These are phyloP conservation scores for Geotrichum ghanense DNA, from an alignment of 805 yeast species.

Conservation along the genomic window DNA sequence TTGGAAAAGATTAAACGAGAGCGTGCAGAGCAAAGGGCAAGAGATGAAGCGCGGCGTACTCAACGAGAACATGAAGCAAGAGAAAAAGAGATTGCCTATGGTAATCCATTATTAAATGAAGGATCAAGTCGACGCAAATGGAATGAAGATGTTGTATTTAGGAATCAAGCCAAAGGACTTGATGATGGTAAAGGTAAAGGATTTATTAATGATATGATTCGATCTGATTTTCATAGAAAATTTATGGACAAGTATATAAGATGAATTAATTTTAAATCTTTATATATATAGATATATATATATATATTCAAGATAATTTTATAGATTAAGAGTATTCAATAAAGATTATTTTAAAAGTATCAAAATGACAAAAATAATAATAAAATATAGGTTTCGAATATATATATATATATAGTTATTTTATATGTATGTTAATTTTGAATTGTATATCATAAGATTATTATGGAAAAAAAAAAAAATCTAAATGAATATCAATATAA, in stretches of 20 bases:
- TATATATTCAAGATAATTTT: too few relatives aligned
- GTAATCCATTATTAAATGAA: constrained; percentile 24
- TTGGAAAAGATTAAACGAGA: constrained; percentile 26
- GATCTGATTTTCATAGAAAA: constrained; percentile 28
- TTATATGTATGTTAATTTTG: too few relatives aligned
- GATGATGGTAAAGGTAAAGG: constrained; percentile 16
- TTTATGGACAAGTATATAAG: constrained; percentile 26
- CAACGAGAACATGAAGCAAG: constrained; percentile 14
- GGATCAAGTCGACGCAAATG: constrained; percentile 14
- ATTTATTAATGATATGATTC: constrained; percentile 26
- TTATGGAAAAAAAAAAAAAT: too few relatives aligned
- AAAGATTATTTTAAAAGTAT: too few relatives aligned
- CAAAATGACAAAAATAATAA: too few relatives aligned
- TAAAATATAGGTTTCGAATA: too few relatives aligned
- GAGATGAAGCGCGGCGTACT: constrained; percentile 11
- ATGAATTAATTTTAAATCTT: constrained; percentile 6
- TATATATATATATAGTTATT: too few relatives aligned
- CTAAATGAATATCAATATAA: too few relatives aligned
- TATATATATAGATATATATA: too few relatives aligned
- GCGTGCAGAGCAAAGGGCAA: constrained; percentile 18
- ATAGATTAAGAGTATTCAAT: too few relatives aligned
- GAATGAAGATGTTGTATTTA: constrained; percentile 27
- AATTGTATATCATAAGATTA: too few relatives aligned
- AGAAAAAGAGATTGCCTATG: constrained; percentile 18
- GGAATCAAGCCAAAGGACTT: constrained; percentile 22